These are phyloP conservation scores for Kwoniella shivajii DNA, from an alignment of 1,284 basidiomycete species.

Conservation along the genomic window DNA sequence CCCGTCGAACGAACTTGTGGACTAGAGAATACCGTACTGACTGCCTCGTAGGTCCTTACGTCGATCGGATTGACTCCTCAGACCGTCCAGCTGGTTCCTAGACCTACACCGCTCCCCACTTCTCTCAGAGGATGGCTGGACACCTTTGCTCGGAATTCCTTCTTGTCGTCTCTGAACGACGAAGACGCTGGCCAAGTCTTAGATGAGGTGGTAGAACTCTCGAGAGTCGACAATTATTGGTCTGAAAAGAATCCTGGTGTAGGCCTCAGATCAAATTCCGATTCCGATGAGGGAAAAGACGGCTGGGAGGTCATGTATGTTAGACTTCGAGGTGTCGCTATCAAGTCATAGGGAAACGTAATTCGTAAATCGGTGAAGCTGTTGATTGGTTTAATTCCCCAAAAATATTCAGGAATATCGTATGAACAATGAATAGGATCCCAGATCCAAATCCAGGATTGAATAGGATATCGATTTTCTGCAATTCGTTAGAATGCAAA, in stretches of 20 bases:
- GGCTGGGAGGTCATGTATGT: constrained; percentile 74
- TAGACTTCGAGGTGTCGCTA: constrained; percentile 63
- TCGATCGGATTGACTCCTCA: constrained; percentile 62
- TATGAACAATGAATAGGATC: no score
- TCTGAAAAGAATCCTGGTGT: constrained; percentile 29
- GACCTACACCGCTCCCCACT: constrained; percentile 66
- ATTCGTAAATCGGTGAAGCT: no score
- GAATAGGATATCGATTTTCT: no score
- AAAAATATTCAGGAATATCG: no score
- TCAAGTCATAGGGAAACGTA: constrained; percentile 8
- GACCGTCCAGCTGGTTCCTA: constrained; percentile 65
- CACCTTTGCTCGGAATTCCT: constrained; percentile 65
- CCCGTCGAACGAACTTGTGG: background rate
- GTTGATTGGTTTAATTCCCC: no score
- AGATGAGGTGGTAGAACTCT: constrained; percentile 65
- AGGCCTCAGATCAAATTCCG: constrained; percentile 10
- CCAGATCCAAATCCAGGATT: no score
- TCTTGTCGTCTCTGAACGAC: constrained; percentile 61
- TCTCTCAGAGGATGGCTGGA: constrained; percentile 70
- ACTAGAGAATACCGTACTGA: no score
- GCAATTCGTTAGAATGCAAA: no score
- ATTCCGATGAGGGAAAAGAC: constrained; percentile 53
- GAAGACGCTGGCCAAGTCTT: constrained; percentile 64
- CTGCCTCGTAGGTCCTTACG: constrained; percentile 65
- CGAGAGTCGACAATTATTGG: constrained; percentile 62